Evolutionary conservation across 805 yeast species (phyloP), one percentile per base, ranked within the genome.

Genomic region (Kodamaea sagamina): DNA sequence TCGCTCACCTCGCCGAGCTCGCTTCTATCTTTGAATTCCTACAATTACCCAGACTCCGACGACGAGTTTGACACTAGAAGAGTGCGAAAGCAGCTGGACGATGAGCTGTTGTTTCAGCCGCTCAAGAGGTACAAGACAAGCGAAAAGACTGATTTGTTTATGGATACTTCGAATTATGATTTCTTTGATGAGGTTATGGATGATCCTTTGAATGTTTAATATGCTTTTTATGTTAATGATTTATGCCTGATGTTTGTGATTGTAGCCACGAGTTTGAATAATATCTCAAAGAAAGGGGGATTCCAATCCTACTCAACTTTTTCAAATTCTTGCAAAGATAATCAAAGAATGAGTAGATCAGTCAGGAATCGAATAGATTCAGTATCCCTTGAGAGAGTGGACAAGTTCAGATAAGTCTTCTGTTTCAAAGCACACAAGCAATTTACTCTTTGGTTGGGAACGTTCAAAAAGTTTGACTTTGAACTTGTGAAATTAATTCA

Each of bases 1-100:
- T 57, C 65, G 29, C 50, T 63, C 43, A 62, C 71, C 1, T 61
- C 68, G 24, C 71, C 73, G 11, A 57, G 64, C 25, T 63, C 69
- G 35, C 57, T 68, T 16, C 57, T 67, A 35, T 62, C 68, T 39
- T 57, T 67, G 41, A 61, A 59, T 39, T 58, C 67, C 13, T 57
- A 53, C 42, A 47, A 54, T 42, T 56, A 57, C 43, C 60, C 56
- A 34, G 58, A 52, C 37, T 42, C 45, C 10, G 45, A 42, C 17
- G 45, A 42, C 19, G 45, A 42, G 31, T 41, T 41, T 15, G 34
- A 29, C 11, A 29, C 34, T 4, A 29, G 34, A 29, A 29, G 15
- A 13, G 32, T 37, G 40, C 41, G 41, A 28, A 38, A 38, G 24
- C 36, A 28, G 12, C 36, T 16, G 15, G 32, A 29, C 13, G 44